Evolutionary conservation across 805 yeast species (phyloP), one percentile per base, ranked within the genome.

Genomic region (Candida germanica): DNA sequence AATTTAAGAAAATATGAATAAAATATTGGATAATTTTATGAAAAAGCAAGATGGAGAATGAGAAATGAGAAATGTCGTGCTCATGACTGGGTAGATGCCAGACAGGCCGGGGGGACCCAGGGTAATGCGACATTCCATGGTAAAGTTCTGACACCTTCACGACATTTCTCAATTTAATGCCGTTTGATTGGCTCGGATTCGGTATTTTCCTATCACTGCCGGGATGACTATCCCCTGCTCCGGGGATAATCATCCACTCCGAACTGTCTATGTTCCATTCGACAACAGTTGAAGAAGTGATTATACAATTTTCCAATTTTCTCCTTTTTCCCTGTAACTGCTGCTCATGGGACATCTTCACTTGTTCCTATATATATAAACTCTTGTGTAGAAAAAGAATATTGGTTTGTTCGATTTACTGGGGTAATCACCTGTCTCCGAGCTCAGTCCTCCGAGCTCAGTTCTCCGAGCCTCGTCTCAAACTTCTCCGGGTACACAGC

Each of bases 11-110:
- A n/a, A n/a, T n/a, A n/a, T n/a, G n/a, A n/a, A 16, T 10, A 20
- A 20, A 14, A 16, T 18, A 18, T 21, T 31, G 13, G 24, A n/a
- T 14, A 26, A 26, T 13, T 26, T 15, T 7, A 18, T 26, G 29
- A 14, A 12, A 14, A 25, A 25, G 11, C 27, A 25, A 25, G 11
- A 6, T 6, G 18, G 14, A 14, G 9, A 34, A 16, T 17, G 25
- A n/a, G 31, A 19, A 29, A 23, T 11, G 14, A 27, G 23, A 20
- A 26, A 36, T 36, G 39, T 36, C 38, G 33, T 24, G 27, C 38
- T 33, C 16, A 35, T 29, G 16, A n/a, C 14, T 23, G 22, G 13
- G 33, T 25, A 23, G n/a, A n/a, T n/a, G n/a, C n/a, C 29, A 13
- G 19, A 29, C 10, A 16, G 29, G 31, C 27, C 38, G 38, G 38